Evolutionary conservation across 129 eudicot species (phyloP), one percentile per base, ranked within the genome.

Genomic region (Lactuca sativa): DNA sequence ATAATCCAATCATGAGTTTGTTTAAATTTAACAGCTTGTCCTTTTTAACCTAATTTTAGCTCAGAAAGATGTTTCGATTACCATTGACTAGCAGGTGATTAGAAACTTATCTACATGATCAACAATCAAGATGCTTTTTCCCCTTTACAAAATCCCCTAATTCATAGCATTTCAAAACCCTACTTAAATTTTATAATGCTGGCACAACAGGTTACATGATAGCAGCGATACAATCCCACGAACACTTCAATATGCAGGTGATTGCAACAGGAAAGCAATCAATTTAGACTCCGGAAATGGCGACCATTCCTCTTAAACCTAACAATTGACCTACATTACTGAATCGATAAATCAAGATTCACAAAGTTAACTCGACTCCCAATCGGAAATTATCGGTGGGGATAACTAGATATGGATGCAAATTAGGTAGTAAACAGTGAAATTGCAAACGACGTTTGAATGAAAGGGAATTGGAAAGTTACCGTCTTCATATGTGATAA

Each of bases 401-500:
- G 3, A 13, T 33, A 66, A 17, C 21, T 7, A 75, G 68, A 34
- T n/a, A 55, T 31, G 31, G 9, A 59, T 34, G 14, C 48, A 1
- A 76, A 76, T 18, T 65, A 51, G 34, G 43, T 43, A 66, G 14
- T 25, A 14, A 44, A 43, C 13, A 15, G 49, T 15, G 37, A 54
- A 53, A 76, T 12, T 30, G 52, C 43, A 76, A 56, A 57, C 14
- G 33, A 67, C 2, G 33, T 56, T 74, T 4, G 21, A 77, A 47
- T 71, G 11, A 56, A 69, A 62, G 60, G 31, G 76, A 15, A 60
- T 34, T 52, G 47, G 60, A 53, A 37, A 62, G 31, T 4, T 61
- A 86, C 90, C 90, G 78, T 80, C 51, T 82, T 82, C 66, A 69
- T 57, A 74, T 47, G 58, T 52, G 82, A 78, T 25, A 90, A 5